phyloP scores from a whole-genome alignment of 148 eudicot species.

The Simmondsia chinensis region DNA sequence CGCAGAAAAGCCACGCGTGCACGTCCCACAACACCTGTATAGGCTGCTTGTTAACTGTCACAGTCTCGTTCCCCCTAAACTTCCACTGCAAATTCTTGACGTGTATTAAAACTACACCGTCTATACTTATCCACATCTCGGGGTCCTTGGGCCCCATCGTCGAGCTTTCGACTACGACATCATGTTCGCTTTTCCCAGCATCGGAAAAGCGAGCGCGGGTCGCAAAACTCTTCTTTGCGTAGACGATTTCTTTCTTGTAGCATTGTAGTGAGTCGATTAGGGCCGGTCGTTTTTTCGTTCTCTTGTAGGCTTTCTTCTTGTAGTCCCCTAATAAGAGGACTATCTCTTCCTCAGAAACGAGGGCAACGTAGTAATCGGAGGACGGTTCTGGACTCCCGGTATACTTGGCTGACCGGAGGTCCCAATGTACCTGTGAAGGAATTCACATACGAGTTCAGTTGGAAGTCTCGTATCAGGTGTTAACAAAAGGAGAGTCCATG shows the following conservation, averaged over 20 bases:
- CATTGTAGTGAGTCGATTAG: slow-evolving; percentile 45
- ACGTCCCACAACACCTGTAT: slow-evolving; percentile 89
- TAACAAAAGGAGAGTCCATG: too few species aligned
- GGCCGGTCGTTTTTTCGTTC: slow-evolving; percentile 59
- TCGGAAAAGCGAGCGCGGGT: slow-evolving; percentile 35
- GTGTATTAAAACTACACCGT: slow-evolving; percentile 52
- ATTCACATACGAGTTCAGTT: too few species aligned
- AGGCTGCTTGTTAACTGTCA: slow-evolving; percentile 50
- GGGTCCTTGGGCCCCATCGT: slow-evolving; percentile 39
- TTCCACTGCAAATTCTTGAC: slow-evolving; percentile 81
- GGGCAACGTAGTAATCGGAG: slow-evolving; percentile 59
- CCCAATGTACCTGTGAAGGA: too few species aligned
- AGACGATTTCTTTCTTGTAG: slow-evolving; percentile 57
- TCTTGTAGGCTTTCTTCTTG: slow-evolving; percentile 66
- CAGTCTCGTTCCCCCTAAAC: slow-evolving; percentile 74
- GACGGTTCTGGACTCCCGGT: slow-evolving; percentile 82
- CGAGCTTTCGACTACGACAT: slow-evolving; percentile 47
- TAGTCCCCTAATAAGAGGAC: slow-evolving; percentile 63
- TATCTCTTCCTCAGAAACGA: slow-evolving; percentile 73
- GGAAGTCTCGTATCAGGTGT: too few species aligned
- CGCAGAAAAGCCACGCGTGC: slow-evolving; percentile 59
- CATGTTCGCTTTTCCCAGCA: slow-evolving; percentile 29
- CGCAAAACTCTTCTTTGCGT: slow-evolving; percentile 37
- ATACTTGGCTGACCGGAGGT: too few species aligned
- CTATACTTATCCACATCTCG: slow-evolving; percentile 74